These are phyloP conservation scores for Solanum phureja DNA, from an alignment of 257 asterid genomes.

Conservation along the genomic window DNA sequence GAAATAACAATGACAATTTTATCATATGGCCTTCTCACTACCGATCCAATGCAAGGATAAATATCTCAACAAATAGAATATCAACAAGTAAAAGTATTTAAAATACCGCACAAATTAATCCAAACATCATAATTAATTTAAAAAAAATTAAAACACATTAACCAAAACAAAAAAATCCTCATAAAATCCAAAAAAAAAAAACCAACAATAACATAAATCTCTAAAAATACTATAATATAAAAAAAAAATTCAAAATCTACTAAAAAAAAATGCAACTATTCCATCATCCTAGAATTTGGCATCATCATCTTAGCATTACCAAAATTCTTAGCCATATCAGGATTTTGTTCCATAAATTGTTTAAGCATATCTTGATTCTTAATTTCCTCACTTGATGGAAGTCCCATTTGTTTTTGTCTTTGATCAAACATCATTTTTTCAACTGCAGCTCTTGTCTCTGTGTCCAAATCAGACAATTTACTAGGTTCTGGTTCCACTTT, in stretches of 20 bases:
- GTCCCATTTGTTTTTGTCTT: constrained; percentile 70
- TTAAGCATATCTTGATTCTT: constrained; percentile 58
- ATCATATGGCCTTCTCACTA: too few species aligned
- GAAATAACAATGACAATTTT: too few species aligned
- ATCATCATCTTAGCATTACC: not conserved
- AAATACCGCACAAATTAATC: not conserved
- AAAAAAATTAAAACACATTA: not conserved
- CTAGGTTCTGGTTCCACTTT: constrained; percentile 76
- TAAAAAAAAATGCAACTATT: not conserved
- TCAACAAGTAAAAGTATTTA: not conserved
- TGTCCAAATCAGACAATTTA: constrained; percentile 59
- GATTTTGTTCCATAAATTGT: constrained; percentile 40
- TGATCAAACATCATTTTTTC: constrained; percentile 88
- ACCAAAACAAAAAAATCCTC: not conserved
- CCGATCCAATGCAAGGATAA: too few species aligned
- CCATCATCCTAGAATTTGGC: not conserved
- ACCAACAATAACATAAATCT: not conserved
- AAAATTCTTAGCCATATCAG: not conserved
- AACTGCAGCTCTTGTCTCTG: constrained; percentile 68
- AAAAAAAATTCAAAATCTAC: not conserved
- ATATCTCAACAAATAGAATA: not conserved
- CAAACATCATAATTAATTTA: not conserved
- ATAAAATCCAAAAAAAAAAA: not conserved
- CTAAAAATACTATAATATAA: not conserved
- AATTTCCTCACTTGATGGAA: constrained; percentile 63